These are phyloP conservation scores for Candida mesenterica DNA, from an alignment of 1,139 yeast genomes.

Conservation along the genomic window DNA sequence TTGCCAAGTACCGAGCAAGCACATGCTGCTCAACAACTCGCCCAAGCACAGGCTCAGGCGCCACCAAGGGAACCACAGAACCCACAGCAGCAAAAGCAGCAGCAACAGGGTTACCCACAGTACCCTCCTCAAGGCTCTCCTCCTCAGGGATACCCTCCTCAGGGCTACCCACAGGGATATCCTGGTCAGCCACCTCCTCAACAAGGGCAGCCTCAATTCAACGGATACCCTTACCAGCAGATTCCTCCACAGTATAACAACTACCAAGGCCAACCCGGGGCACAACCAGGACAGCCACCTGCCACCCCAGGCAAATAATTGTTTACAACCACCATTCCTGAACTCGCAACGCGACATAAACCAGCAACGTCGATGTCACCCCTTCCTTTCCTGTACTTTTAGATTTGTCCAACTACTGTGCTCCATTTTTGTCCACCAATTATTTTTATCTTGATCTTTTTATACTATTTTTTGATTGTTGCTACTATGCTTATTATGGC, in stretches of 20 bases:
- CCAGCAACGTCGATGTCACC: no score
- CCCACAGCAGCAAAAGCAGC: slow-evolving; percentile 15
- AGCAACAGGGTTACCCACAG: slow-evolving; percentile 16
- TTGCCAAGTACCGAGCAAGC: slow-evolving; percentile 14
- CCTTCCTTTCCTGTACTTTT: slow-evolving; percentile 1
- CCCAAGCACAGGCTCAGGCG: slow-evolving; percentile 13
- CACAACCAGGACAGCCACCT: slow-evolving; percentile 7
- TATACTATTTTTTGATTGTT: not conserved
- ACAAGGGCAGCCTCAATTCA: slow-evolving; percentile 13
- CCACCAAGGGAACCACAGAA: slow-evolving; percentile 14
- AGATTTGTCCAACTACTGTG: slow-evolving; percentile 1
- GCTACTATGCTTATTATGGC: not conserved
- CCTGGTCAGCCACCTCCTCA: slow-evolving; percentile 4
- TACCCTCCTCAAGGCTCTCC: slow-evolving; percentile 15
- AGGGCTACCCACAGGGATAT: slow-evolving; percentile 5
- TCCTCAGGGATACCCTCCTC: slow-evolving; percentile 7
- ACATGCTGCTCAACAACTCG: slow-evolving; percentile 11
- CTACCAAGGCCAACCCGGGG: slow-evolving; percentile 13
- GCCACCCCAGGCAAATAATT: not conserved
- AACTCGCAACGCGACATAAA: no score
- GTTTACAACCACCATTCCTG: not conserved
- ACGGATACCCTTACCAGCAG: slow-evolving; percentile 24
- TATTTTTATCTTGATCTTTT: slow-evolving; percentile 3
- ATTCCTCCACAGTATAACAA: slow-evolving; percentile 15
- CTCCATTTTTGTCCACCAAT: slow-evolving; percentile 3